Evolutionary conservation across 2,329 filamentous ascomycete species (phyloP).

Genomic region (Trichoderma brevicompactum): DNA sequence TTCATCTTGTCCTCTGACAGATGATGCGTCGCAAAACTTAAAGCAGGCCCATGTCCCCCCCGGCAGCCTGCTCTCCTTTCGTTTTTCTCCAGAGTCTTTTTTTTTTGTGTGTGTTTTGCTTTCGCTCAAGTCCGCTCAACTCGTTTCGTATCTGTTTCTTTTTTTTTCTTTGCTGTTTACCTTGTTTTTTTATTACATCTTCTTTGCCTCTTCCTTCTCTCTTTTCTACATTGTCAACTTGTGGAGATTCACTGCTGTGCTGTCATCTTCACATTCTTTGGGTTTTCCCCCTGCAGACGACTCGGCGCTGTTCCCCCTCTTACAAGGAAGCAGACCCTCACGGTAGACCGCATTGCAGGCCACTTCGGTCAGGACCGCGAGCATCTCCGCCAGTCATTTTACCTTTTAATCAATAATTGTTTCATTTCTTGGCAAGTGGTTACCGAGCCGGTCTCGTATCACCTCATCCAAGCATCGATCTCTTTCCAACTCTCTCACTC

Average conservation of each 20-base stretch:
- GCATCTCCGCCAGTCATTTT: slow-evolving; percentile 28
- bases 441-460: slow-evolving; percentile 29
- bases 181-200: slow-evolving; percentile 37
- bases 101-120: slow-evolving; percentile 24
- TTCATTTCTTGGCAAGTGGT: slow-evolving; percentile 26
- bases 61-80: slow-evolving; percentile 34
- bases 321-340: slow-evolving; percentile 29
- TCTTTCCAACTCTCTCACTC: slow-evolving; percentile 9
- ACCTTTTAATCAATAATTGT: slow-evolving; percentile 29
- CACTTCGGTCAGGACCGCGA: slow-evolving; percentile 29
- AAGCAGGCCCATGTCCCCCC: slow-evolving; percentile 40
- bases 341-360: slow-evolving; percentile 29
- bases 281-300: slow-evolving; percentile 13
- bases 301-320: slow-evolving; percentile 18
- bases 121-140: slow-evolving; percentile 31
- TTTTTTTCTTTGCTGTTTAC: slow-evolving; percentile 34
- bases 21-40: slow-evolving; percentile 38
- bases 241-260: slow-evolving; percentile 23
- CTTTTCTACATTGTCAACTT: slow-evolving; percentile 27
- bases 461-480: slow-evolving; percentile 25
- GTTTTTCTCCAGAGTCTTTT: slow-evolving; percentile 31
- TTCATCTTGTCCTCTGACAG: slow-evolving; percentile 32
- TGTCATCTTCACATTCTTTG: slow-evolving; percentile 22
- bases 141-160: slow-evolving; percentile 32
- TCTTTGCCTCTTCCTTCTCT: slow-evolving; percentile 31